These are phyloP conservation scores for Fusarium vanettenii DNA, from an alignment of 2,329 filamentous ascomycete genomes.

Conservation along the genomic window DNA sequence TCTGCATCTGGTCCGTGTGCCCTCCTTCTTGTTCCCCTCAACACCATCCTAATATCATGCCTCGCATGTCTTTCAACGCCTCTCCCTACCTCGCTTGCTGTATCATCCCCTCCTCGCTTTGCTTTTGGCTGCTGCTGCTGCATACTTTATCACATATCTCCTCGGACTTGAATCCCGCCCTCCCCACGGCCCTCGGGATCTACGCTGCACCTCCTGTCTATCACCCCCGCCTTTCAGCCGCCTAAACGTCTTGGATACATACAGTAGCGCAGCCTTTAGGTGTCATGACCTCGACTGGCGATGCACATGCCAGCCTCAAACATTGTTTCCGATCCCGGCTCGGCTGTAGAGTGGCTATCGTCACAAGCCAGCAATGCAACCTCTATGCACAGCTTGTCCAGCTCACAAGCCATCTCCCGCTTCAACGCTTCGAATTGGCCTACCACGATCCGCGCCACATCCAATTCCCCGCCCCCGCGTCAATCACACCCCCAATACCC, in stretches of 20 bases:
- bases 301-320: slow-evolving; percentile 7
- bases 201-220: slow-evolving; percentile 1
- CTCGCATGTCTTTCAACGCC: neutral
- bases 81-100: neutral
- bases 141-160: slow-evolving; percentile 3
- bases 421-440: slow-evolving; percentile 2
- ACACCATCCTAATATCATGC: neutral
- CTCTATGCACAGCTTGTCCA: neutral
- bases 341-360: neutral
- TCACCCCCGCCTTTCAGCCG: slow-evolving; percentile 8
- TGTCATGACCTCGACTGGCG: neutral
- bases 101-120: neutral
- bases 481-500: neutral
- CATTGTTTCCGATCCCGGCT: neutral
- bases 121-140: neutral
- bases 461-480: slow-evolving; percentile 4
- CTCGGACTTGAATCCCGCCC: neutral
- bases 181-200: slow-evolving; percentile 5
- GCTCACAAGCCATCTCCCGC: slow-evolving; percentile 2
- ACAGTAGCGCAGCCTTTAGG: neutral
- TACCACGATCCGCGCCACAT: slow-evolving; percentile 9
- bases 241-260: neutral
- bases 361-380: neutral
- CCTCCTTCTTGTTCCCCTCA: neutral
- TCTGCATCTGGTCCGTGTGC: neutral